Evolutionary conservation across 805 yeast species (phyloP).

Genomic region (Saccharomycopsis vini): DNA sequence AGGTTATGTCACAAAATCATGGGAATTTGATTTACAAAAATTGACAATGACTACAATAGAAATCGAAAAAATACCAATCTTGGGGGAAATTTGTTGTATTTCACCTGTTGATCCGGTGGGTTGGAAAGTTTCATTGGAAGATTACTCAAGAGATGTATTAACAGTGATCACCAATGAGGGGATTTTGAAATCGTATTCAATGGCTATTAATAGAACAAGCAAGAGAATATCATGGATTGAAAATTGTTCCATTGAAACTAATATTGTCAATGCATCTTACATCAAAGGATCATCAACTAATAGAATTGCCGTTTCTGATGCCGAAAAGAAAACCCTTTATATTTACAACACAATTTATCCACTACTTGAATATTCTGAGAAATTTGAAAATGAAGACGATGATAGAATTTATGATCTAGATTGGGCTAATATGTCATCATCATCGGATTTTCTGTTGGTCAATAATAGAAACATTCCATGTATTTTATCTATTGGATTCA

Average conservation of each 20-base stretch:
- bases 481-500: constrained; percentile 73
- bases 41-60: constrained; percentile 25
- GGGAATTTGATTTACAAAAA: constrained; percentile 29
- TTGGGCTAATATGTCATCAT: constrained; percentile 53
- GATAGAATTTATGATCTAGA: constrained; percentile 61
- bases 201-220: constrained; percentile 23
- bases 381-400: constrained; percentile 29
- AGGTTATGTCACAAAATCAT: constrained; percentile 26
- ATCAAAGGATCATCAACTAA: constrained; percentile 69
- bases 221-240: constrained; percentile 41
- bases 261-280: constrained; percentile 39
- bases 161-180: constrained; percentile 52
- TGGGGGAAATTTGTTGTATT: constrained; percentile 31
- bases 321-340: constrained; percentile 39
- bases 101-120: constrained; percentile 65
- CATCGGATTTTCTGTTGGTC: not conserved
- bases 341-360: constrained; percentile 76
- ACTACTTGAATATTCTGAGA: constrained; percentile 54
- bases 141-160: constrained; percentile 38
- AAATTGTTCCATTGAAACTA: constrained; percentile 44
- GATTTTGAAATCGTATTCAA: constrained; percentile 38
- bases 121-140: constrained; percentile 31
- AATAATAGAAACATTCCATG: constrained; percentile 50
- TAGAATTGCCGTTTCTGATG: constrained; percentile 68
- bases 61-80: constrained; percentile 32